Evolutionary conservation across 1,139 yeast genomes (phyloP).

Genomic region (Casaregolazyma suthepensis): DNA sequence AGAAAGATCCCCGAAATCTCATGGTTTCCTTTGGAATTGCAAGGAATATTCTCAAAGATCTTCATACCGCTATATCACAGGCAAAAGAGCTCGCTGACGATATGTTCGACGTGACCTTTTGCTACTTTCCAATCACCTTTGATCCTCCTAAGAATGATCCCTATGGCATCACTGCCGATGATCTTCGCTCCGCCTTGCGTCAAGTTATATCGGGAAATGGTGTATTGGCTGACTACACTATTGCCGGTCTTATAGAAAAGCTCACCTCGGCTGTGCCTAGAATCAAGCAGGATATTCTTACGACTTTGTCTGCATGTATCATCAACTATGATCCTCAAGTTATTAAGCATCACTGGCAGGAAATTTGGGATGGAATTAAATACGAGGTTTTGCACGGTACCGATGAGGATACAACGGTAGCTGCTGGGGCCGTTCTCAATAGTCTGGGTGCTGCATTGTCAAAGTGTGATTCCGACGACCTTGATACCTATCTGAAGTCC

Average conservation of each 20-base stretch:
- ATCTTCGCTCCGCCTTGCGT: constrained; percentile 55
- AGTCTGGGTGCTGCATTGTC: constrained; percentile 37
- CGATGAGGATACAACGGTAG: constrained; percentile 37
- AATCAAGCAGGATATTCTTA: constrained; percentile 71
- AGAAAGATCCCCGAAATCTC: constrained; percentile 88
- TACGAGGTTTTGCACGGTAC: constrained; percentile 80
- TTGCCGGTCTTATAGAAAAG: constrained; percentile 77
- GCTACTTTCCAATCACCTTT: constrained; percentile 95
- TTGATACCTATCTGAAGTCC: constrained; percentile 24
- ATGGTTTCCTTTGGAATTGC: constrained; percentile 63
- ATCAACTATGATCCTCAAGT: constrained; percentile 44
- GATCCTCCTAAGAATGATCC: constrained; percentile 92
- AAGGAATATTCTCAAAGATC: constrained; percentile 40
- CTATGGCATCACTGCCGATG: constrained; percentile 69
- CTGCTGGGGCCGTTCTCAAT: constrained; percentile 46
- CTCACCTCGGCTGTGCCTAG: constrained; percentile 73
- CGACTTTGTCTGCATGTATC: constrained; percentile 55
- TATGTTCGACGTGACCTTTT: constrained; percentile 80
- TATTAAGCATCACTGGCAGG: constrained; percentile 53
- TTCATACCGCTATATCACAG: constrained; percentile 28
- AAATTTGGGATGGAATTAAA: constrained; percentile 83
- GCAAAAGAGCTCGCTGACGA: constrained; percentile 42
- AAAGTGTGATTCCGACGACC: constrained; percentile 12
- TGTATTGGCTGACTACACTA: constrained; percentile 63
- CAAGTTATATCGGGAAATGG: constrained; percentile 55